Percentiles rank a stretch among this genome's conserved stretches.
These are phyloP conservation scores for Rhynchosporium agropyri DNA, from an alignment of 2,329 filamentous ascomycete species.

Conservation along the genomic window DNA sequence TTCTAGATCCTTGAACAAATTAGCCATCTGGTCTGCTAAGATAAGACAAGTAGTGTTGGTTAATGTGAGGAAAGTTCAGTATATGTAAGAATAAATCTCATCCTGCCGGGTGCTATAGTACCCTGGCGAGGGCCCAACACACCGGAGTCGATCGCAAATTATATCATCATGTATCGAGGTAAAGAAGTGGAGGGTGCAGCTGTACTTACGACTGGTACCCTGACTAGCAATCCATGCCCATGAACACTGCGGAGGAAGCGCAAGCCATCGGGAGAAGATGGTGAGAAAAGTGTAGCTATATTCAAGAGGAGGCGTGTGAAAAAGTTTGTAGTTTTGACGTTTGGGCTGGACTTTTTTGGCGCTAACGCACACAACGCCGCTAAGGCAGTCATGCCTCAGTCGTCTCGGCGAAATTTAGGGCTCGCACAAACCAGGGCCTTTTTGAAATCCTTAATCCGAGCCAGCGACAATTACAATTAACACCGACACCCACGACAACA, in stretches of 20 bases:
- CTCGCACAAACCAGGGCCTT: conserved; percentile 27
- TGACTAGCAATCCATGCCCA: neutral
- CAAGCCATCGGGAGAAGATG: neutral
- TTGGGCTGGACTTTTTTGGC: conserved; percentile 7
- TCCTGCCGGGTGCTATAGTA: conserved; percentile 71
- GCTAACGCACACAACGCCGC: conserved; percentile 6
- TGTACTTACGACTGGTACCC: conserved; percentile 19
- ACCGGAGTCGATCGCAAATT: conserved; percentile 98
- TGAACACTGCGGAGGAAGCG: too few relatives aligned
- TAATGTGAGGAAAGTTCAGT: conserved; percentile 62
- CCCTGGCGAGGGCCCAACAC: conserved; percentile 91
- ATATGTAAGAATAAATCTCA: conserved; percentile 99
- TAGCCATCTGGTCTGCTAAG: conserved; percentile 8
- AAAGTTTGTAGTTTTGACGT: conserved; percentile 25
- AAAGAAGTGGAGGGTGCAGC: conserved; percentile 3
- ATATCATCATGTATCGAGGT: conserved; percentile 73
- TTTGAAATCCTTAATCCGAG: conserved; percentile 26
- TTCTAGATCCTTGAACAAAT: conserved; percentile 13
- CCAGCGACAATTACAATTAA: conserved; percentile 29
- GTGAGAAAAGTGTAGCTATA: neutral
- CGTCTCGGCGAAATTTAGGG: conserved; percentile 27
- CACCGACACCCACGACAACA: conserved; percentile 39
- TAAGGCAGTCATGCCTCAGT: conserved; percentile 29
- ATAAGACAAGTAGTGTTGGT: neutral
- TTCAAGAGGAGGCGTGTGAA: neutral